A percentile compares a stretch with the other conserved stretches of the same genome.
Conservation (phyloP, 1,139 yeast species). For the Debaryomycetaceae sp. region DNA sequence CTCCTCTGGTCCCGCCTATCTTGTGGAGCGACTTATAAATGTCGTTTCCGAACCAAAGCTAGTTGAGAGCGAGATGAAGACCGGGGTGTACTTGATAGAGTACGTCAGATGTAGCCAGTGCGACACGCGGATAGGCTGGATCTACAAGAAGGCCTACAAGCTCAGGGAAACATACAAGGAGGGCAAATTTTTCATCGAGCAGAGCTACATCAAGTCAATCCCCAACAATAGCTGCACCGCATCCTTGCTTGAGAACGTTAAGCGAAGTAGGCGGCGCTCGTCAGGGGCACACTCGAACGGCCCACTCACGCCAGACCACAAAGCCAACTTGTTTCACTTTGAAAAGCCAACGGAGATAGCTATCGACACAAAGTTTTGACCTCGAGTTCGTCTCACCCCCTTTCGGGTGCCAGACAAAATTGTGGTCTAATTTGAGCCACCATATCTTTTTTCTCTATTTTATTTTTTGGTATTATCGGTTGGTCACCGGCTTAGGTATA, state of each 20-base stretch:
- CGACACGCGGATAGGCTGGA: conserved; percentile 66
- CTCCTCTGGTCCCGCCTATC: conserved; percentile 47
- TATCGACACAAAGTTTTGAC: too few relatives aligned
- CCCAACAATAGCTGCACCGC: conserved; percentile 9
- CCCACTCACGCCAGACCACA: not conserved
- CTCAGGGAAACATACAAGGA: conserved; percentile 65
- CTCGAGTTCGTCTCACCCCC: too few relatives aligned
- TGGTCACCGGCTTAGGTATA: too few relatives aligned
- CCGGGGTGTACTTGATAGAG: conserved; percentile 67
- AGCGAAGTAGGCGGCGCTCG: conserved; percentile 8
- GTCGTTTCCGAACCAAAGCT: conserved; percentile 26
- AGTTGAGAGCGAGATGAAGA: conserved; percentile 51
- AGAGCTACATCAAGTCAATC: conserved; percentile 14
- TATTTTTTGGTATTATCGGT: too few relatives aligned
- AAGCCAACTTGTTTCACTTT: conserved; percentile 5
- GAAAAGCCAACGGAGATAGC: too few relatives aligned
- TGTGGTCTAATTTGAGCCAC: too few relatives aligned
- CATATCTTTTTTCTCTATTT: too few relatives aligned
- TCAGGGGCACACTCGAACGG: conserved; percentile 6
- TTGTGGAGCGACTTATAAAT: conserved; percentile 49
- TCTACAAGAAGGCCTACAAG: conserved; percentile 57
- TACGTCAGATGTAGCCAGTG: conserved; percentile 69
- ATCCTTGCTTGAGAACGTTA: conserved; percentile 7
- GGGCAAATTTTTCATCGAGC: conserved; percentile 74
- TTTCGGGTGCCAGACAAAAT: too few relatives aligned